These are phyloP conservation scores for Tuber microsphaerosporum DNA, from an alignment of 495 filamentous ascomycete species.

Conservation along the genomic window DNA sequence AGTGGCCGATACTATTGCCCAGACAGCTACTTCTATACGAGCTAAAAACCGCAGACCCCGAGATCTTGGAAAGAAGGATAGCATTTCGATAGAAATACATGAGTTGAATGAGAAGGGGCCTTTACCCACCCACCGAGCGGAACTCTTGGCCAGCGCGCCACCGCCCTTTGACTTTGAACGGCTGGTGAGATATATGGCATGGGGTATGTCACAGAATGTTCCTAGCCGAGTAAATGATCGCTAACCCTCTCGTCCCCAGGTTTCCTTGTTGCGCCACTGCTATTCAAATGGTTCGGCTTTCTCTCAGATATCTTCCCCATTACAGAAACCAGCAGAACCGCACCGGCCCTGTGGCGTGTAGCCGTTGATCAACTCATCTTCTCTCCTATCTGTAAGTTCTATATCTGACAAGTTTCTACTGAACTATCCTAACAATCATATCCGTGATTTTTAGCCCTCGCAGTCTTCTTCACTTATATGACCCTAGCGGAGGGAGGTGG, in stretches of 20 bases:
- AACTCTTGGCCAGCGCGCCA: slow-evolving; percentile 51
- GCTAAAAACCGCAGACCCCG: slow-evolving; percentile 51
- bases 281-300: slow-evolving; percentile 91
- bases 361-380: slow-evolving; percentile 89
- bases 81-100: slow-evolving; percentile 83
- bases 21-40: slow-evolving; percentile 79
- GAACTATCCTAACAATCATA: slow-evolving; percentile 9
- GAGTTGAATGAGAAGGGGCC: slow-evolving; percentile 81
- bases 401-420: background rate
- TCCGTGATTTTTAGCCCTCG: slow-evolving; percentile 54
- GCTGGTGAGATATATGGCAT: slow-evolving; percentile 88
- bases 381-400: slow-evolving; percentile 68
- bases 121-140: slow-evolving; percentile 59
- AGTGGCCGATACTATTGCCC: slow-evolving; percentile 90
- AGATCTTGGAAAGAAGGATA: slow-evolving; percentile 48
- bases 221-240: background rate
- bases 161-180: slow-evolving; percentile 87
- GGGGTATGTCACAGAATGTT: slow-evolving; percentile 46
- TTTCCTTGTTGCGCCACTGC: slow-evolving; percentile 88
- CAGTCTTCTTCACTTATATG: slow-evolving; percentile 91
- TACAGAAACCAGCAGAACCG: slow-evolving; percentile 62
- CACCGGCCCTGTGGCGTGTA: slow-evolving; percentile 77
- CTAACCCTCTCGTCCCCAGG: slow-evolving; percentile 35
- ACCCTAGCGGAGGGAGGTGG: slow-evolving; percentile 92
- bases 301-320: slow-evolving; percentile 75